Evolutionary conservation across 2,329 filamentous ascomycete genomes (phyloP).

Genomic region (Chaetomiaceae sp.): DNA sequence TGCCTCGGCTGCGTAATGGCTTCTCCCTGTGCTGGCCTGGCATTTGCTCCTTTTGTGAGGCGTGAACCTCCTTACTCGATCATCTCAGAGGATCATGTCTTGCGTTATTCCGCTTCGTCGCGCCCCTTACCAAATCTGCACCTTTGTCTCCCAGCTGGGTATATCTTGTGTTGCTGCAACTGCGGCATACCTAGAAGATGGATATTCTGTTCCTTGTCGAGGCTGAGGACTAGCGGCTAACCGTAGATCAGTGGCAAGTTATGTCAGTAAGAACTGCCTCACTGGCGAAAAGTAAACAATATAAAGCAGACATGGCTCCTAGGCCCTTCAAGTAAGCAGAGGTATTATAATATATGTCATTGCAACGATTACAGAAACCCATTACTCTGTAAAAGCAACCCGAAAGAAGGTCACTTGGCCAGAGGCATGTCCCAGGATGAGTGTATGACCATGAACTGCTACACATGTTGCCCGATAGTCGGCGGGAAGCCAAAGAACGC

Average conservation of each 20-base stretch:
- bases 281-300: background rate
- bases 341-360: background rate
- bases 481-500: background rate
- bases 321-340: background rate
- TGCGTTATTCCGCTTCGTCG: constrained; percentile 5
- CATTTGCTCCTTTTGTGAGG: background rate
- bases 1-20: background rate
- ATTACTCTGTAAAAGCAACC: background rate
- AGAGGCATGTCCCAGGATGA: too few relatives aligned
- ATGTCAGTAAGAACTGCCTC: background rate
- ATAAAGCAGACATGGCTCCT: background rate
- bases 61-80: constrained; percentile 4
- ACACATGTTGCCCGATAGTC: too few relatives aligned
- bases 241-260: too few relatives aligned
- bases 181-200: constrained; percentile 8
- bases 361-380: background rate
- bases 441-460: too few relatives aligned
- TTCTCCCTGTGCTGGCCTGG: background rate
- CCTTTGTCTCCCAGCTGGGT: constrained; percentile 10
- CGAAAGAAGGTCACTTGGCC: too few relatives aligned
- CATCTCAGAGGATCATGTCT: constrained; percentile 2
- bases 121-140: constrained; percentile 3
- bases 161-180: constrained; percentile 13
- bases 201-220: too few relatives aligned
- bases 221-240: too few relatives aligned